Evolutionary conservation across 2,329 filamentous ascomycete species (phyloP).

Genomic region (Akanthomyces uredinophilus): DNA sequence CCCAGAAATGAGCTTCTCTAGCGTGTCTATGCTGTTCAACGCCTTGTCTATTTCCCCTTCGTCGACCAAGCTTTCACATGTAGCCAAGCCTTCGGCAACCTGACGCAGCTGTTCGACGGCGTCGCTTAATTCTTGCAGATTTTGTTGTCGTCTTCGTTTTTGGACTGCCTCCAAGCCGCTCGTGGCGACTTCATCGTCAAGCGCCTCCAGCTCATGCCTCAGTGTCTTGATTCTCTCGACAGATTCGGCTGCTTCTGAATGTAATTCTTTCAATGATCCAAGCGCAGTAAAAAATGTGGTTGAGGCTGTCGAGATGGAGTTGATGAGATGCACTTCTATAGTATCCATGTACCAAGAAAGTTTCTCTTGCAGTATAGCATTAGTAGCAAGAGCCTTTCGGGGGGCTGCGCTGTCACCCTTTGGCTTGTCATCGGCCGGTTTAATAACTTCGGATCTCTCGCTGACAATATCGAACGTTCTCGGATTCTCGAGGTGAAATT

Average conservation of each 20-base stretch:
- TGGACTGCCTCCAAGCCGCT: constrained; percentile 82
- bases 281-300: constrained; percentile 94
- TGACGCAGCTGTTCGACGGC: constrained; percentile 77
- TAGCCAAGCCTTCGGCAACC: constrained; percentile 68
- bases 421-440: constrained; percentile 55
- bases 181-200: constrained; percentile 83
- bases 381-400: constrained; percentile 86
- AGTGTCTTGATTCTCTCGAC: constrained; percentile 79
- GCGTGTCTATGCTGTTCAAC: constrained; percentile 66
- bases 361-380: constrained; percentile 96
- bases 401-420: constrained; percentile 40
- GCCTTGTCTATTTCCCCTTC: constrained; percentile 78
- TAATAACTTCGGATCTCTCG: constrained; percentile 93
- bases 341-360: constrained; percentile 99
- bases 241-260: constrained; percentile 87
- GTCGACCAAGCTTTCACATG: constrained; percentile 78
- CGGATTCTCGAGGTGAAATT: constrained; percentile 93
- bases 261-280: constrained; percentile 82
- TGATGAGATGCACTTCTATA: constrained; percentile 93
- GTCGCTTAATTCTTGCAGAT: constrained; percentile 74
- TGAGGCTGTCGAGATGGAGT: constrained; percentile 91
- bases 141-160: constrained; percentile 75
- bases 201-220: constrained; percentile 68
- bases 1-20: constrained; percentile 78
- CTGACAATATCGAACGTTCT: constrained; percentile 95